Evolutionary conservation across 352 stramenopile genomes (phyloP).

Genomic region (Peronospora belbahrii): DNA sequence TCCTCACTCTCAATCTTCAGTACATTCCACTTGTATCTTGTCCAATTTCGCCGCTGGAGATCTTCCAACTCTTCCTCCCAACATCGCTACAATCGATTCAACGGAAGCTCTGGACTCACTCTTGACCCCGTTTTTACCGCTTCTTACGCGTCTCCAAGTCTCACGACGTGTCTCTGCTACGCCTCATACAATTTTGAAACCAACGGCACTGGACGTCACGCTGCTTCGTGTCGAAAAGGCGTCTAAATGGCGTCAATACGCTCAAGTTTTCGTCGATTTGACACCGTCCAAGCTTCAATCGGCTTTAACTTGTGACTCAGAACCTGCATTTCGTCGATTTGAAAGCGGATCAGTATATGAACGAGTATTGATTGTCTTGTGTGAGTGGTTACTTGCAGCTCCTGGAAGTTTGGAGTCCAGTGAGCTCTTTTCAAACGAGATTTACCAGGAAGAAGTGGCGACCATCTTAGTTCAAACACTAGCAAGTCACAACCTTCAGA

Average conservation of each 20-base stretch:
- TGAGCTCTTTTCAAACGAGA: slow-evolving; percentile 45
- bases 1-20: neutral
- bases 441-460: slow-evolving; percentile 52
- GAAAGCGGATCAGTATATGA: slow-evolving; percentile 29
- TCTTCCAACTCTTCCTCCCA: slow-evolving; percentile 13
- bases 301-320: slow-evolving; percentile 1
- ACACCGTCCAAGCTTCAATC: slow-evolving; percentile 22
- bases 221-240: slow-evolving; percentile 33
- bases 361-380: slow-evolving; percentile 32
- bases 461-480: slow-evolving; percentile 42
- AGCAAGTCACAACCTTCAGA: slow-evolving; percentile 26
- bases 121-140: slow-evolving; percentile 36
- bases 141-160: slow-evolving; percentile 41
- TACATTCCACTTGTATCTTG: slow-evolving; percentile 8
- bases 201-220: slow-evolving; percentile 13
- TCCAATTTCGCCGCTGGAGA: slow-evolving; percentile 19
- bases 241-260: slow-evolving; percentile 40
- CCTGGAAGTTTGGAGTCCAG: slow-evolving; percentile 18
- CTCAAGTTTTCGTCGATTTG: slow-evolving; percentile 26
- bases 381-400: slow-evolving; percentile 21
- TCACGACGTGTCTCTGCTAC: slow-evolving; percentile 7
- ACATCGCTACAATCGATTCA: slow-evolving; percentile 2
- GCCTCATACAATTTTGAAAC: neutral
- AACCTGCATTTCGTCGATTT: slow-evolving; percentile 41
- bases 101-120: slow-evolving; percentile 13